A percentile compares a stretch with the other conserved stretches of the same genome.
Evolutionary conservation across 306 rosid species (phyloP).

Genomic region (Quercus wislizeni): DNA sequence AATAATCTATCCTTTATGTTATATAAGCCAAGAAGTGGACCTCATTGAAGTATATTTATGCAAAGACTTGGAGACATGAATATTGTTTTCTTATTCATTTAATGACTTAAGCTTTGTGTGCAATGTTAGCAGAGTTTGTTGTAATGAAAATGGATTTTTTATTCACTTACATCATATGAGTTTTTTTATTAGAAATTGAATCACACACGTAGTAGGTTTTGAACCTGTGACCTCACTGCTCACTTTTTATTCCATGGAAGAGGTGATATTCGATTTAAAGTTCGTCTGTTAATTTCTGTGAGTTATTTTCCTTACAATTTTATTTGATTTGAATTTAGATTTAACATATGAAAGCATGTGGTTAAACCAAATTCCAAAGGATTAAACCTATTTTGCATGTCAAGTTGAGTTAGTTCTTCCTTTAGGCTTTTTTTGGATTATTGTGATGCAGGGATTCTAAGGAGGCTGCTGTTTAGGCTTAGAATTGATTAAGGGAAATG

Average conservation of each 20-base stretch:
- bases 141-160: neutral
- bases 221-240: neutral
- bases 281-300: neutral
- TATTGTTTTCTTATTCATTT: neutral
- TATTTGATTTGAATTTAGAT: neutral
- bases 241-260: neutral
- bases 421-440: neutral
- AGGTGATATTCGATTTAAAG: neutral
- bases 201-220: neutral
- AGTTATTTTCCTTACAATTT: neutral
- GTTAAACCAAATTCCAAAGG: neutral
- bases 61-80: neutral
- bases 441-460: neutral
- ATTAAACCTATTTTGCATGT: neutral
- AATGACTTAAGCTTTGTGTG: neutral
- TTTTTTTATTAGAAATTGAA: neutral
- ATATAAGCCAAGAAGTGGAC: neutral
- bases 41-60: neutral
- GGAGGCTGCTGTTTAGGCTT: too few relatives aligned
- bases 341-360: neutral
- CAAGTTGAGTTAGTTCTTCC: conserved; percentile 15
- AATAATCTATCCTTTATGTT: too few relatives aligned
- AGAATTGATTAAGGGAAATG: too few relatives aligned
- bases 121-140: neutral
- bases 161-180: neutral